Evolutionary conservation across 306 rosid genomes (phyloP).

Genomic region (Lathyrus tuberosus): DNA sequence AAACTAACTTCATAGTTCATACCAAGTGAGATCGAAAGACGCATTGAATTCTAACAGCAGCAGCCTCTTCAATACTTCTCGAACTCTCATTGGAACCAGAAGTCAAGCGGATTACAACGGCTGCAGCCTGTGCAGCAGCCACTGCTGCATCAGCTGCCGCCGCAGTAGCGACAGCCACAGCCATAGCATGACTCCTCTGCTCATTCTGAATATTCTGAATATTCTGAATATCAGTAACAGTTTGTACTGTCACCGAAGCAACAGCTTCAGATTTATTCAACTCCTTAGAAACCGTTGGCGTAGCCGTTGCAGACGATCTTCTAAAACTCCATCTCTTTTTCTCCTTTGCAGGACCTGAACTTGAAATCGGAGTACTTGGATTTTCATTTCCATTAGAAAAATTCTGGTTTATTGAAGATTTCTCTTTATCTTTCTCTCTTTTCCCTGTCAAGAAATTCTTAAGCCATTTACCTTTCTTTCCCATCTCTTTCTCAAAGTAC

Average conservation of each 20-base stretch:
- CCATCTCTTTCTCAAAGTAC: constrained; percentile 61
- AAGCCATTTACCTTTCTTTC: constrained; percentile 86
- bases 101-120: constrained; percentile 57
- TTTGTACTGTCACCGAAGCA: constrained; percentile 41
- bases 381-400: constrained; percentile 51
- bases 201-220: constrained; percentile 54
- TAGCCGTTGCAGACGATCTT: constrained; percentile 71
- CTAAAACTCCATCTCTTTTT: constrained; percentile 89
- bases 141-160: constrained; percentile 66
- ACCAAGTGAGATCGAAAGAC: constrained; percentile 84
- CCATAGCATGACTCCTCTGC: constrained; percentile 69
- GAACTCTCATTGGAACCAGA: constrained; percentile 48
- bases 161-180: constrained; percentile 66
- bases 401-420: constrained; percentile 40
- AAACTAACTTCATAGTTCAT: constrained; percentile 8
- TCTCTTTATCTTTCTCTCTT: constrained; percentile 56
- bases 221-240: constrained; percentile 47
- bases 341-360: constrained; percentile 67
- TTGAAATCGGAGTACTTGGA: constrained; percentile 52
- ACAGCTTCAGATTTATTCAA: constrained; percentile 32
- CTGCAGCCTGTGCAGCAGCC: constrained; percentile 78
- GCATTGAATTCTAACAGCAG: constrained; percentile 80
- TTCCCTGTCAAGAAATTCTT: constrained; percentile 71
- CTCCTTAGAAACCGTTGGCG: constrained; percentile 54
- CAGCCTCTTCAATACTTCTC: constrained; percentile 55